phyloP scores from a whole-genome alignment of 345 rosid genomes.

The Citrus hindsii region DNA sequence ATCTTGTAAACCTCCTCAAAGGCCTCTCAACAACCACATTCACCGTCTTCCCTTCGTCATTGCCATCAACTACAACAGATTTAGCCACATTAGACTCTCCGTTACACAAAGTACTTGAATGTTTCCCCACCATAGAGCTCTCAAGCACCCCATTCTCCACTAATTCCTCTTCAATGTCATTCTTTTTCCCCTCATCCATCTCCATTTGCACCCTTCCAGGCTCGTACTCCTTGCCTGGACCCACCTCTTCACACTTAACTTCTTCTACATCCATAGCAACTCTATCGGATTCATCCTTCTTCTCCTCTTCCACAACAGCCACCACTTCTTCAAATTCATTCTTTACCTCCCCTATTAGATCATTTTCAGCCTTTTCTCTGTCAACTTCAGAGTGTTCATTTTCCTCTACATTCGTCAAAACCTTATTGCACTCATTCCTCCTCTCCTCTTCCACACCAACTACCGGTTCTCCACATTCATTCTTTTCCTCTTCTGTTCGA shows the following conservation, averaged over 20 bases:
- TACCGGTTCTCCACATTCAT: neutral
- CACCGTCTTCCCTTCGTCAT: conserved; percentile 17
- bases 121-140: neutral
- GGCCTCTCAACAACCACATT: conserved; percentile 26
- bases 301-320: conserved; percentile 1
- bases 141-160: neutral
- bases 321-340: neutral
- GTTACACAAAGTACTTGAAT: conserved; percentile 17
- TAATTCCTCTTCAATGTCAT: neutral
- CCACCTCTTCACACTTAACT: neutral
- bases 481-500: neutral
- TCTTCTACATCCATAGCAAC: neutral
- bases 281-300: neutral
- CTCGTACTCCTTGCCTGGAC: neutral
- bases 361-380: neutral
- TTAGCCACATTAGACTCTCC: conserved; percentile 12
- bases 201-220: neutral
- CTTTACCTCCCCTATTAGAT: neutral
- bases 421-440: neutral
- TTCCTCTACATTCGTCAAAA: neutral
- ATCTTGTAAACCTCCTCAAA: conserved; percentile 53
- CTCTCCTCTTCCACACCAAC: conserved; percentile 5
- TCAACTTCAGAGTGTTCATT: neutral
- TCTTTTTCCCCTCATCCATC: conserved; percentile 3
- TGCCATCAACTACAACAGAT: conserved; percentile 12